A percentile compares a stretch with the other conserved stretches of the same genome.
phyloP scores from a whole-genome alignment of 78 protist genomes.

The Pirum gemmata region DNA sequence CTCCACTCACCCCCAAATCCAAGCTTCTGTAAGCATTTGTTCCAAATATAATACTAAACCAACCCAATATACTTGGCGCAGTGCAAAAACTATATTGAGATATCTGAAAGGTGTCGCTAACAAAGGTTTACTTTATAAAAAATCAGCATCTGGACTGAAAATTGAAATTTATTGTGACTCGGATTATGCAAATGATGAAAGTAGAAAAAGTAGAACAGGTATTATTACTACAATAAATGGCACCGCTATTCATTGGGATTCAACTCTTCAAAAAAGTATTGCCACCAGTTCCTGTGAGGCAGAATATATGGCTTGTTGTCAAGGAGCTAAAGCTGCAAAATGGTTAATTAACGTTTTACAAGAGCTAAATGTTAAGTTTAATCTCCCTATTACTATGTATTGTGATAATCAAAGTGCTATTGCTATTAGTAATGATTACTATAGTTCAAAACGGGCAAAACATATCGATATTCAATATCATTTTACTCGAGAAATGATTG shows the following conservation, averaged over 20 bases:
- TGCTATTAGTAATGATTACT: background rate
- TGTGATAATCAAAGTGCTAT: background rate
- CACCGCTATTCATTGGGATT: background rate
- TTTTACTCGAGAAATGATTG: background rate
- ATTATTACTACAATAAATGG: background rate
- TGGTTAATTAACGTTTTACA: background rate
- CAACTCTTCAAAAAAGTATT: background rate
- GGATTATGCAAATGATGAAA: background rate
- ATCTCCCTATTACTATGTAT: background rate
- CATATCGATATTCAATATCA: background rate
- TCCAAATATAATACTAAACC: background rate
- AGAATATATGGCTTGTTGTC: background rate
- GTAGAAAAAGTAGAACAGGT: background rate
- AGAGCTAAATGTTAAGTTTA: background rate
- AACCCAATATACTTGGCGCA: background rate
- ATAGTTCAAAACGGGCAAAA: background rate
- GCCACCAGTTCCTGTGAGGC: background rate
- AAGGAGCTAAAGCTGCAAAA: background rate
- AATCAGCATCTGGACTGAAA: background rate
- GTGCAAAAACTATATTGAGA: background rate
- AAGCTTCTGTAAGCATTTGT: background rate
- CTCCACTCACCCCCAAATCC: background rate
- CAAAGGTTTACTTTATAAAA: background rate
- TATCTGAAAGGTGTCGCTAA: background rate
- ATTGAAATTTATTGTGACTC: background rate